phyloP scores from a whole-genome alignment of 441 rosid genomes.

The Eruca vesicaria region DNA sequence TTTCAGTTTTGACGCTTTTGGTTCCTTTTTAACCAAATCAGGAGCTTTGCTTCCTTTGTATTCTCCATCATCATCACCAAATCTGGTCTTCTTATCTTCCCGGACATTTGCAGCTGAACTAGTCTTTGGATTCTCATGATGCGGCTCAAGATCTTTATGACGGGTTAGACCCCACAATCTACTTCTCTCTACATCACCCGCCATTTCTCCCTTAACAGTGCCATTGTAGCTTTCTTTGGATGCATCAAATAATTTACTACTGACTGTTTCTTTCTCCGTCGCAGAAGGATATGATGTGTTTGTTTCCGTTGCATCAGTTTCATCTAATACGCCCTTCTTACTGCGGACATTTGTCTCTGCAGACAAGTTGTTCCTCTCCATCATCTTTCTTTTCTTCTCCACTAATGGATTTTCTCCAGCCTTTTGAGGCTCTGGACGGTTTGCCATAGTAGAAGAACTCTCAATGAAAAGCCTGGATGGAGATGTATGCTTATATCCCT shows the following conservation, averaged over 20 bases:
- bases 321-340: conserved; percentile 41
- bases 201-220: conserved; percentile 37
- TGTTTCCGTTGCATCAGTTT: conserved; percentile 36
- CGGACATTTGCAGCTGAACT: conserved; percentile 46
- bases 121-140: conserved; percentile 49
- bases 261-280: conserved; percentile 38
- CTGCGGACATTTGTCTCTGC: conserved; percentile 41
- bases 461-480: conserved; percentile 33
- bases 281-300: conserved; percentile 42
- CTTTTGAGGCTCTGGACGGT: conserved; percentile 41
- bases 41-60: conserved; percentile 45
- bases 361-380: conserved; percentile 46
- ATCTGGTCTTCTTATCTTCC: conserved; percentile 56
- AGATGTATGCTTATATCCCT: conserved; percentile 33
- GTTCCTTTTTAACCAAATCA: conserved; percentile 43
- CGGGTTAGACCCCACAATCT: conserved; percentile 38
- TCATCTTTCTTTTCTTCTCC: conserved; percentile 48
- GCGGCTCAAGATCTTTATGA: conserved; percentile 45
- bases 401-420: conserved; percentile 42
- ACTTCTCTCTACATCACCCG: conserved; percentile 45
- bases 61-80: conserved; percentile 44
- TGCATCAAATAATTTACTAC: conserved; percentile 35
- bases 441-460: conserved; percentile 34
- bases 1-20: conserved; percentile 38
- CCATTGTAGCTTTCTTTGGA: conserved; percentile 42